Evolutionary conservation across 2,329 filamentous ascomycete species (phyloP).

Genomic region (Leptographium radiaticola): DNA sequence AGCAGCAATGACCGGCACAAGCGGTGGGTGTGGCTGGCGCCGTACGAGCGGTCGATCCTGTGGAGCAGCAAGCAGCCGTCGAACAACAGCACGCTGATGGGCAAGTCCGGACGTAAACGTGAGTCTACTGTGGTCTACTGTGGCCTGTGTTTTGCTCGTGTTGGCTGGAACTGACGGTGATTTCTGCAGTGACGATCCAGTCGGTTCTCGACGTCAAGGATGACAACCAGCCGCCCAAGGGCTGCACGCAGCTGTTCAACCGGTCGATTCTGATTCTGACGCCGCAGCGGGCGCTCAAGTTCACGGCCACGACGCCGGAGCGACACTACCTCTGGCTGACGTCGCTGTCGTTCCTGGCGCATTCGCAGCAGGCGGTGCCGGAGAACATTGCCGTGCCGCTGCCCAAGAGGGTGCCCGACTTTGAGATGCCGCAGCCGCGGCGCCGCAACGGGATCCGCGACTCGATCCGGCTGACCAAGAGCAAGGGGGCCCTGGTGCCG

Average conservation of each 20-base stretch:
- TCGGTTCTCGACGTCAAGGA: slow-evolving; percentile 96
- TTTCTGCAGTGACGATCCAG: slow-evolving; percentile 66
- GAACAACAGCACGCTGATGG: slow-evolving; percentile 74
- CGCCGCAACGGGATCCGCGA: slow-evolving; percentile 58
- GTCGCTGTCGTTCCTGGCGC: slow-evolving; percentile 84
- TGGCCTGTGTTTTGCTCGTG: neutral
- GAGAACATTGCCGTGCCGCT: slow-evolving; percentile 48
- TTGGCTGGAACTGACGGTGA: slow-evolving; percentile 13
- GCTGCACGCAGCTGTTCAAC: slow-evolving; percentile 57
- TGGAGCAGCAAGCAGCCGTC: slow-evolving; percentile 98
- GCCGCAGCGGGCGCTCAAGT: slow-evolving; percentile 85
- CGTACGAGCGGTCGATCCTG: slow-evolving; percentile 89
- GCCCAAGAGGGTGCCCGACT: slow-evolving; percentile 33
- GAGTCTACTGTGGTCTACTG: too few species aligned
- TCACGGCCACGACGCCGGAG: slow-evolving; percentile 71
- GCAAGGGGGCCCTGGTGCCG: slow-evolving; percentile 28
- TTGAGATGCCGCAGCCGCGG: slow-evolving; percentile 35
- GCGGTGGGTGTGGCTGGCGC: slow-evolving; percentile 96
- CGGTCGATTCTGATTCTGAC: slow-evolving; percentile 92
- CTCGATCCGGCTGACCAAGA: slow-evolving; percentile 80
- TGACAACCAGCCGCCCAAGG: slow-evolving; percentile 72
- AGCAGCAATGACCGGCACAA: slow-evolving; percentile 74
- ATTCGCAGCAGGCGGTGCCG: slow-evolving; percentile 70
- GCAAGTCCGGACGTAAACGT: slow-evolving; percentile 91
- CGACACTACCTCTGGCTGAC: slow-evolving; percentile 93